Evolutionary conservation across 257 asterid genomes (phyloP).

Genomic region (Primulina eburnea): DNA sequence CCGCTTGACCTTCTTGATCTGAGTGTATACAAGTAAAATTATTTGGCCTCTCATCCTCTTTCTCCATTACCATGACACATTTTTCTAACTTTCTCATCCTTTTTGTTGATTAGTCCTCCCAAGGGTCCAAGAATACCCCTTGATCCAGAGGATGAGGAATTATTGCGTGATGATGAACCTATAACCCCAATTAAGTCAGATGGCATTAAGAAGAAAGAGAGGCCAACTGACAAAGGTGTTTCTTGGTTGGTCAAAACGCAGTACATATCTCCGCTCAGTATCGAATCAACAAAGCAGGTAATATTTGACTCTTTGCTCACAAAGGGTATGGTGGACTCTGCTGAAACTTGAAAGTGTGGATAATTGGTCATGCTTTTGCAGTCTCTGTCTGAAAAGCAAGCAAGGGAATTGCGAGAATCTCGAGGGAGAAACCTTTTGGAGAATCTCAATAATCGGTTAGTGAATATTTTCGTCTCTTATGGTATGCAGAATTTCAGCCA

Average conservation of each 20-base stretch:
- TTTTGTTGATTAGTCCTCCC: slow-evolving; percentile 66
- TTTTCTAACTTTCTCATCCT: slow-evolving; percentile 27
- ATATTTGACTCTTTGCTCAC: slow-evolving; percentile 18
- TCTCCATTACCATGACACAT: slow-evolving; percentile 12
- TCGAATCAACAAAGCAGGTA: slow-evolving; percentile 89
- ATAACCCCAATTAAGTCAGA: slow-evolving; percentile 79
- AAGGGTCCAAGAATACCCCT: slow-evolving; percentile 64
- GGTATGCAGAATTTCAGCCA: slow-evolving; percentile 14
- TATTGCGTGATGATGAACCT: slow-evolving; percentile 88
- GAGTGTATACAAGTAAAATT: slow-evolving; percentile 82
- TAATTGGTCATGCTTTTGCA: slow-evolving; percentile 31
- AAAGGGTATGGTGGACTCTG: slow-evolving; percentile 7
- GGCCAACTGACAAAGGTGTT: slow-evolving; percentile 95
- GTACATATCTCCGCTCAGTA: slow-evolving; percentile 88
- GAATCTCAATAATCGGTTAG: slow-evolving; percentile 81
- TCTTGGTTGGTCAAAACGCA: slow-evolving; percentile 98
- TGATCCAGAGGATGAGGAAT: slow-evolving; percentile 87
- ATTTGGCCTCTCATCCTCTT: slow-evolving; percentile 19
- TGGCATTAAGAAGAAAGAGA: slow-evolving; percentile 85
- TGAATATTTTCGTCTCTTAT: slow-evolving; percentile 25
- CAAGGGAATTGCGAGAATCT: slow-evolving; percentile 82
- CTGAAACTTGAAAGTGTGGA: slow-evolving; percentile 13
- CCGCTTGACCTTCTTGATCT: slow-evolving; percentile 97
- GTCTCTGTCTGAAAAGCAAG: slow-evolving; percentile 91
- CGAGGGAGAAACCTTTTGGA: slow-evolving; percentile 69